Conservation (phyloP, 2,329 filamentous ascomycete genomes). For the Elsinoe australis region DNA sequence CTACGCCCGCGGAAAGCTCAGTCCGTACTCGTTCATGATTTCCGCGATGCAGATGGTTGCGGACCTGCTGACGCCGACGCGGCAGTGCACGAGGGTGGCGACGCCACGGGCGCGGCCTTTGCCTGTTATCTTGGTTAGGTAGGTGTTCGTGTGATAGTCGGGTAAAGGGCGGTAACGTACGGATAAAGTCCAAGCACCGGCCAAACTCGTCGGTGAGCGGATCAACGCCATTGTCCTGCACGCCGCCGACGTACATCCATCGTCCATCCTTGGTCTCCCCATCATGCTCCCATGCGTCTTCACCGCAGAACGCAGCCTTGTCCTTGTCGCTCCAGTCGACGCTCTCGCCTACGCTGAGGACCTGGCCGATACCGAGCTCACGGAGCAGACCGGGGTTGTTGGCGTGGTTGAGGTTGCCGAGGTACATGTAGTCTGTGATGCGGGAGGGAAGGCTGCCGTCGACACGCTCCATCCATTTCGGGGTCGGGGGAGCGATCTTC, state of each 20-base stretch:
- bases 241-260: constrained; percentile 64
- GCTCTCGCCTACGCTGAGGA: constrained; percentile 86
- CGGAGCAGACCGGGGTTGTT: constrained; percentile 82
- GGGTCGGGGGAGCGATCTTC: constrained; percentile 51
- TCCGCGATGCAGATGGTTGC: constrained; percentile 99
- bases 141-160: neutral
- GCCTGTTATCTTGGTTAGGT: constrained; percentile 47
- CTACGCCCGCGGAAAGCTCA: constrained; percentile 89
- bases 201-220: constrained; percentile 79
- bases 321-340: constrained; percentile 71
- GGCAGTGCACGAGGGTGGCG: constrained; percentile 89
- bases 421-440: constrained; percentile 87
- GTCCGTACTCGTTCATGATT: constrained; percentile 72
- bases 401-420: constrained; percentile 86
- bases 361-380: constrained; percentile 73
- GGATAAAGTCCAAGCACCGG: constrained; percentile 82
- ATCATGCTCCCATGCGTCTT: constrained; percentile 17
- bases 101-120: constrained; percentile 67
- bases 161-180: constrained; percentile 47
- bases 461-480: constrained; percentile 71
- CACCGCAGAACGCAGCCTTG: constrained; percentile 23
- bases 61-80: constrained; percentile 89
- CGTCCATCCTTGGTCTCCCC: neutral
- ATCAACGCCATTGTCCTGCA: constrained; percentile 97
- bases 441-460: constrained; percentile 89